Evolutionary conservation across 768 basidiomycete species (phyloP), one percentile per base, ranked within the genome.

Genomic region (Pulveroboletus frians): DNA sequence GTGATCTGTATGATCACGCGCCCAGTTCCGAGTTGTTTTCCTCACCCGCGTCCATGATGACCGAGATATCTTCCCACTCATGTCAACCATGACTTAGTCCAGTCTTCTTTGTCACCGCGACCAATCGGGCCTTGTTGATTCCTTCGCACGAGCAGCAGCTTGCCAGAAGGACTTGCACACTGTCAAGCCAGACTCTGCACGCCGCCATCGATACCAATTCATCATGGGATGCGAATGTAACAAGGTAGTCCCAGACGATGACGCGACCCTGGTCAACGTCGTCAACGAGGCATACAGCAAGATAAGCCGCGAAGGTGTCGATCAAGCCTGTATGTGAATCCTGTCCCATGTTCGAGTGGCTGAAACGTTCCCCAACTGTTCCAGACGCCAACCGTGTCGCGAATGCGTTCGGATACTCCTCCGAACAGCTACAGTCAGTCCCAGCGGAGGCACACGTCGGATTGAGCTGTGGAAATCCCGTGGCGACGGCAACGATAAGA

Each of bases 381-480:
- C 42, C 39, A 60, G 59, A 58, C 39, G 49, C 52, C 6, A 39
- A 47, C 1, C 59, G 45, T 4, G 52, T 60, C 8, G 59, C 59
- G n/a, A 58, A 46, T 13, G 60, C 74, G 1, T 76, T 80, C 46
- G 80, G 80, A 31, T 80, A 80, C 49, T 71, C 72, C 0, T 34
- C 51, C 14, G 73, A 73, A 21, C 65, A 80, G 30, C 66, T 81
- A 4, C 55, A 62, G 9, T 61, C 71, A 3, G 60, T 80, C 29
- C 76, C 80, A 10, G 61, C 56, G 3, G 69, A 70, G 9, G 63
- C 79, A 1, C 65, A 79, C 47, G 65, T 80, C 61, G 80, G 80
- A 14, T 56, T 79, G 17, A 70, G 76, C 39, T 82, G 80, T 55
- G 80, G 80, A 21, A 80, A 76, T 55, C 80, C 80, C 1, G 66